Base-by-base conservation (phyloP, 495 filamentous ascomycete genomes). In the Xylaria flabelliformis region DNA sequence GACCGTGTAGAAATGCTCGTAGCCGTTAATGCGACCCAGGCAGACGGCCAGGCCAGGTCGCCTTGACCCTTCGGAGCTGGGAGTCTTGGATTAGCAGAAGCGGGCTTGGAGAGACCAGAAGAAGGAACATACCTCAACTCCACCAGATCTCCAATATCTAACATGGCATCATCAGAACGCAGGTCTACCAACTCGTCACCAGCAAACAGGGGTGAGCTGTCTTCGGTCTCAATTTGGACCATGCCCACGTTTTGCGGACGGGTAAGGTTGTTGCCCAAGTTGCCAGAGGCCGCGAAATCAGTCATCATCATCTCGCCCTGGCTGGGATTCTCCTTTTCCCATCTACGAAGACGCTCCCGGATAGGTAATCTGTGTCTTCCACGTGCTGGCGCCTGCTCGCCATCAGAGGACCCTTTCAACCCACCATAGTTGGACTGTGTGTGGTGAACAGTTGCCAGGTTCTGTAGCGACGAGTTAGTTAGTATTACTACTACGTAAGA, bases 61-160 rank as follows among this genome's bases (percentile, higher is more conserved):
- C 7, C 85, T 74, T 32, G 81, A 83, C n/a, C 82, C 81, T 4
- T 79, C 70, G 2, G 80, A 80, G 36, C 68, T 74, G 41, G 13
- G 72, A 55, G 50, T 69, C 59, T 36, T n/a, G 24, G 19, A 50
- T 78, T 69, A 73, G 61, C 17, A n/a, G 61, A 51, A 21, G 41
- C 13, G 17, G 61, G 29, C 21, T n/a, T 12, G 0, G 12, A 36
- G 55, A 68, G 59, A 19, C 42, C 32, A 50, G 63, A 50, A 36
- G 9, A 70, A 26, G 58, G 39, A 4, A 75, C 83, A 65, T 83
- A 90, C 88, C 73, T 73, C 9, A 94, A 73, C 71, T 92, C 92
- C 3, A 95, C 88, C 69, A 97, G 78, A 77, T 97, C 94, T 15
- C 94, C 94, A 9, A 89, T 85, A 39, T 88, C 81, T 17, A 96